Base-by-base conservation (phyloP, 148 eudicot genomes). In the Nepenthes mirabilis region DNA sequence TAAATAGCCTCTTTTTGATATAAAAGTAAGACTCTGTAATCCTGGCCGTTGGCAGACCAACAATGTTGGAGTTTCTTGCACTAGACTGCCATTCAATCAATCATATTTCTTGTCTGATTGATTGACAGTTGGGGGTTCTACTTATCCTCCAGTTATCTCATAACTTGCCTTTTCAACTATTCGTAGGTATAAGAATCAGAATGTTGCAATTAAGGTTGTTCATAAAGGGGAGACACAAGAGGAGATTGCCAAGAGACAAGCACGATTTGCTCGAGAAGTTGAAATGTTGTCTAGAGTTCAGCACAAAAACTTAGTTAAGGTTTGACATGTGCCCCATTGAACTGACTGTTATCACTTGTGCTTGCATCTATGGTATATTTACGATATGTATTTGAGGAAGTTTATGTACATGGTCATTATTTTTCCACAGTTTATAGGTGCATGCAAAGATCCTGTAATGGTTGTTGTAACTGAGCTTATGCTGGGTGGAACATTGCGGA, bases 251-350 rank as follows among this genome's bases (percentile, higher is more conserved):
- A 91, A 88, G 79, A 75, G 77, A 58, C 88, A 85, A 53, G 79
- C 64, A 33, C 76, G 96, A 57, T 91, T 88, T 77, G 94, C 73
- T 9, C 76, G 98, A 65, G 96, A 91, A 79, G 96, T 91, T 48
- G 91, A 81, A 40, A 91, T 91, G 98, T 55, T 91, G 64, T 88
- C 98, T n/a, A 83, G 75, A 79, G 98, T 91, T 58, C 88, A 88
- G 57, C 98, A 91, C 75, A 88, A 80, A 65, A 88, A 91, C 69
- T 66, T 91, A 59, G 98, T 86, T 65, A 84, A 83, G 96, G 98
- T 91, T 6, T 2, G 52, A 69, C 70, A 32, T 55, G 11, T 45
- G 48, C 11, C 48, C 11, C 48, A 45, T 45, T 11, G 5, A 49
- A 34, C 47, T 49, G 37, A 36, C 60, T 59, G 47, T 47, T 59